phyloP scores from a whole-genome alignment of 2,329 filamentous ascomycete genomes.

The Byssochlamys sp. region DNA sequence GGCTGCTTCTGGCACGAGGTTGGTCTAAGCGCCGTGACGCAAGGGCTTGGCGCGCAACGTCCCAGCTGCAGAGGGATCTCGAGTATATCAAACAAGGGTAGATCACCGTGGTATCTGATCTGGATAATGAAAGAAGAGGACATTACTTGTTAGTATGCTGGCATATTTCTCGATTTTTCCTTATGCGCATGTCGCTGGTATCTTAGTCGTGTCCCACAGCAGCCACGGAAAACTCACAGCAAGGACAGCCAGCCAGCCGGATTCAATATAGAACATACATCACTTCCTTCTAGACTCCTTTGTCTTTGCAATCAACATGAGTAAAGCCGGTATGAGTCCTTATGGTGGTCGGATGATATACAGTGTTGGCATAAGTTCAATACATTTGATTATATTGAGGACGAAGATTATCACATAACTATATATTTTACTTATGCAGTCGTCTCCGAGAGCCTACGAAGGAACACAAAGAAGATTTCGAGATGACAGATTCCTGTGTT shows the following conservation, averaged over 20 bases:
- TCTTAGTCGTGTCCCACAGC: not conserved
- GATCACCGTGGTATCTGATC: not conserved
- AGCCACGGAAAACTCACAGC: not conserved
- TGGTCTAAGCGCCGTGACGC: not conserved
- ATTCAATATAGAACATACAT: not conserved
- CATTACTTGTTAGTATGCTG: not conserved
- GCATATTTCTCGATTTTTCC: not conserved
- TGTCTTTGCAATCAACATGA: not conserved
- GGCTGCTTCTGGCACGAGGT: not conserved
- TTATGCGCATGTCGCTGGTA: not conserved
- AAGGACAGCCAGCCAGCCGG: not conserved
- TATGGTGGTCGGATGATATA: not conserved
- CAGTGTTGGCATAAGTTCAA: not conserved
- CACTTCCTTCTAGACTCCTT: not conserved
- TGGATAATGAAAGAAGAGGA: not conserved
- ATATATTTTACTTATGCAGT: not conserved
- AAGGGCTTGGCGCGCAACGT: not conserved
- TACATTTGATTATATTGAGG: not conserved
- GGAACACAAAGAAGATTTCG: not conserved
- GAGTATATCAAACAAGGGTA: too few relatives aligned
- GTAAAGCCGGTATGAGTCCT: not conserved
- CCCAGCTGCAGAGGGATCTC: not conserved
- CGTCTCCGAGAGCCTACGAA: not conserved
- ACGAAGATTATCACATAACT: not conserved
- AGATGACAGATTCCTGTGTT: not conserved